Base-by-base conservation (phyloP, 345 rosid genomes). In the Clarkia xantiana region DNA sequence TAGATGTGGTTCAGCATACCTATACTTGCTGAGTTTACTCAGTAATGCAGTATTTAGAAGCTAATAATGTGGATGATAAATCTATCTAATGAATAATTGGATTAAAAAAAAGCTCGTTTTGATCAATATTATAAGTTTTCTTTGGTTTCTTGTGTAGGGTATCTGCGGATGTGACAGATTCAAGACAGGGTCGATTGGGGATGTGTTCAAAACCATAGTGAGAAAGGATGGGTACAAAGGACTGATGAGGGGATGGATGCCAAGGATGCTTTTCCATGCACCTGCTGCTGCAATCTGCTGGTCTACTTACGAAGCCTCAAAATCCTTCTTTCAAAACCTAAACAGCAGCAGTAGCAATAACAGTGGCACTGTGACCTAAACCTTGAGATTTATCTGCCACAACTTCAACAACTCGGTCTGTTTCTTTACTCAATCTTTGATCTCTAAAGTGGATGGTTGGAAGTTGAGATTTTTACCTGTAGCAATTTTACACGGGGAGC, bases 281-380 rank as follows among this genome's bases (percentile, higher is more conserved):
- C 98, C 96, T 12, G 98, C 98, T 54, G 96, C 98, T 25, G 94
- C 98, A 2, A 91, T 91, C 56, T 86, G 94, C 61, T 91, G 98
- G 98, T 81, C 96, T 14, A 78, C 85, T 6, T 91, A 91, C 47
- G 98, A 91, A 73, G 73, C 84, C 7, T 67, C 67, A 2, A 91
- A 91, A 67, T 42, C 74, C 10, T 86, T 86, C 58, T 91, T 91
- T 49, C 71, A 80, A 47, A 71, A 81, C 52, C 62, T 73, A 55
- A 81, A 81, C 42, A 29, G 6, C 36, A 29, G 36, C 36, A 29
- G 36, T 29, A 71, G 57, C 56, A 53, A 44, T 29, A 66, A 58
- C 61, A 56, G 67, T 20, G 67, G 73, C 44, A 55, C 49, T 9
- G 19, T 51, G 40, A 74, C 80, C 61, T 84, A 59, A 77, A 66